These are phyloP conservation scores for Telopea speciosissima DNA, from an alignment of 177 flowering plant genomes.

Conservation along the genomic window DNA sequence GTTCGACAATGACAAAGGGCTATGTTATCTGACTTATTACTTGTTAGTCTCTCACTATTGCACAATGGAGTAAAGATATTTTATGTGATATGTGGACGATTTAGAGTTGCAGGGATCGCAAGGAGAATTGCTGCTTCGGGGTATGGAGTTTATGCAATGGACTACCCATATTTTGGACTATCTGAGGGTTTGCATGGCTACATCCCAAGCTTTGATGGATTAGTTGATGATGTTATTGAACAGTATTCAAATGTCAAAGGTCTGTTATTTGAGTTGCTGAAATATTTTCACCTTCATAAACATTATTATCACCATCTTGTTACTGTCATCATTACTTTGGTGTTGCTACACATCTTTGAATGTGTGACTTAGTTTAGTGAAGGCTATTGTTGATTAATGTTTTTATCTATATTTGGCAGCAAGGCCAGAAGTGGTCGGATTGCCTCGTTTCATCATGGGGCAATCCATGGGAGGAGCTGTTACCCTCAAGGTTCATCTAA, in stretches of 20 bases:
- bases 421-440: constrained; percentile 58
- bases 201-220: constrained; percentile 66
- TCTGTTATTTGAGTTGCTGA: constrained; percentile 1
- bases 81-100: background rate
- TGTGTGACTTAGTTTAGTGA: background rate
- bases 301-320: background rate
- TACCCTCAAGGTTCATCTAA: constrained; percentile 70
- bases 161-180: constrained; percentile 91
- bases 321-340: background rate
- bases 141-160: constrained; percentile 83
- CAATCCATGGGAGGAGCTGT: constrained; percentile 99
- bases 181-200: constrained; percentile 96
- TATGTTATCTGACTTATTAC: too few species aligned
- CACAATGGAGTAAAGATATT: too few species aligned
- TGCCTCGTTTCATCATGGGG: constrained; percentile 74
- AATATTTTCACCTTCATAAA: background rate
- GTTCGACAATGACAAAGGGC: too few species aligned
- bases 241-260: constrained; percentile 67
- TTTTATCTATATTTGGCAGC: constrained; percentile 28
- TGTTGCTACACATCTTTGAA: too few species aligned
- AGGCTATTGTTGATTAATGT: constrained; percentile 7
- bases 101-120: constrained; percentile 68
- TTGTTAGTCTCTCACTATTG: too few species aligned
- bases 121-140: constrained; percentile 73
- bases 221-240: constrained; percentile 74